Base-by-base conservation (phyloP, 2,329 filamentous ascomycete genomes). In the Penicillium sp. region DNA sequence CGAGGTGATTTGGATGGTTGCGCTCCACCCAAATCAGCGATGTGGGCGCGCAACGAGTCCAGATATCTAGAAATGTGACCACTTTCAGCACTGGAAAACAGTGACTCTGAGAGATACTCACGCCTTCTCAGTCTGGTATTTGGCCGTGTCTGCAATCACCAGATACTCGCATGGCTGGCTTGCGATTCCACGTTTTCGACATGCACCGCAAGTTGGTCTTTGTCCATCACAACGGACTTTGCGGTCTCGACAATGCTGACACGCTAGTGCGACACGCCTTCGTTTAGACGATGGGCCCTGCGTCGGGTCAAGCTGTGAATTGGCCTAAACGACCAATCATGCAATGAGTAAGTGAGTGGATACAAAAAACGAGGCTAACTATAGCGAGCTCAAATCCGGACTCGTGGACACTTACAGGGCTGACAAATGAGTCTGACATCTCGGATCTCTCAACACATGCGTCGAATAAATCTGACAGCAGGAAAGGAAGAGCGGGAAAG, bases 71-170 rank as follows among this genome's bases (percentile, higher is more conserved):
- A n/a, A 5, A n/a, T 6, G 2, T 10, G 7, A 11, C 31, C 31
- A 4, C 7, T 34, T 5, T 34, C 9, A 34, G 31, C 31, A 10
- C 4, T 27, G 24, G 8, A 10, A 40, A 16, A 14, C 3, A 1
- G 16, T 10, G 39, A 14, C 2, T 11, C 13, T 6, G 14, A 41
- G 11, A 14, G 39, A 41, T 10, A 24, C 39, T 21, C 9, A 41
- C 39, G 39, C 39, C 22, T 21, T 47, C 36, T 47, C 45, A 34
- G 45, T 47, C 29, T 47, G 45, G 13, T 47, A 47, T 47, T 47
- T 47, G 31, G 45, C 45, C 31, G 45, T 47, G n/a, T 47, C 45
- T 36, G 45, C 16, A 22, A 47, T 47, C 27, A 47, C 45, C 34
- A 47, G 21, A 47, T 47, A 47, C 32, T 47, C 45, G 45, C 45